A percentile compares a stretch with the other conserved stretches of the same genome.
Evolutionary conservation across 371 early-diverging fungal genomes (phyloP).

Genomic region (Phascolomyces articulosus): DNA sequence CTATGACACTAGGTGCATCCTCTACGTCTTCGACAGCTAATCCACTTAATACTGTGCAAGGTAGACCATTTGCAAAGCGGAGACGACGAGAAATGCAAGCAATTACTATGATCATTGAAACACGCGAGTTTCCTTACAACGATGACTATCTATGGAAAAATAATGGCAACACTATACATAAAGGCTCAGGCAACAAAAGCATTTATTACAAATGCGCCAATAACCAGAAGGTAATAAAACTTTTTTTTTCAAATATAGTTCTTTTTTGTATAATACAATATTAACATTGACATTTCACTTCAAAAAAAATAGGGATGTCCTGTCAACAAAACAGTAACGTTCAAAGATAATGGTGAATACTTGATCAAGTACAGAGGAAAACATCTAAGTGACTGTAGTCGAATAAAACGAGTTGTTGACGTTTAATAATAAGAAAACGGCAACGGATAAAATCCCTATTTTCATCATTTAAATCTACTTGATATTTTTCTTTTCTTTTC

Average conservation of each 20-base stretch:
- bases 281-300: neutral
- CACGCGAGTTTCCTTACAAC: constrained; percentile 42
- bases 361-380: constrained; percentile 55
- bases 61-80: constrained; percentile 21
- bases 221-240: constrained; percentile 24
- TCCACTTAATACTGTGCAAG: neutral
- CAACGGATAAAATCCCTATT: neutral
- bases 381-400: constrained; percentile 45
- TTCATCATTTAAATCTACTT: neutral
- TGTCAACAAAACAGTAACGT: constrained; percentile 61
- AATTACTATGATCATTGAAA: constrained; percentile 56
- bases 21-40: neutral
- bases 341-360: constrained; percentile 50
- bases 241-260: too few species aligned
- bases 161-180: constrained; percentile 57
- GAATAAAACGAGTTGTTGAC: constrained; percentile 27
- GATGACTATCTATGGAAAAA: constrained; percentile 59
- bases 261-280: too few species aligned
- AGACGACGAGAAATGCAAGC: constrained; percentile 61
- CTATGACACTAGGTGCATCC: neutral
- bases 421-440: constrained; percentile 1
- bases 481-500: neutral
- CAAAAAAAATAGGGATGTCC: constrained; percentile 26
- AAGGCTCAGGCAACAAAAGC: constrained; percentile 56
- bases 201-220: constrained; percentile 58